Conservation (phyloP, 176 grass and related monocot genomes). For the Dendrocalamus sinicus region DNA sequence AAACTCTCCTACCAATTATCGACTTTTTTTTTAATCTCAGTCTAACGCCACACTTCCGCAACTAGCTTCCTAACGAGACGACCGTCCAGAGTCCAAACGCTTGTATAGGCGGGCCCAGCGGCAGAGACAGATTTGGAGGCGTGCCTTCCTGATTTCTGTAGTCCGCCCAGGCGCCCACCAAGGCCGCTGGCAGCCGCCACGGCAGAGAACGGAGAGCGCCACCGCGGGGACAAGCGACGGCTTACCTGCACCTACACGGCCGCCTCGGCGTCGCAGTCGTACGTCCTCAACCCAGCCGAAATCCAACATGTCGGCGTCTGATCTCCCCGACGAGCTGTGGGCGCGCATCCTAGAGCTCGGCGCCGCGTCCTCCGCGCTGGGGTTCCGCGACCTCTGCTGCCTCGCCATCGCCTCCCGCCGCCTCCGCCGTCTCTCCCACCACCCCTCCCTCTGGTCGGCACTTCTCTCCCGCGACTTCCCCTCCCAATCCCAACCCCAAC, state of each 20-base stretch:
- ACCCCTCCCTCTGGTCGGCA: slow-evolving; percentile 62
- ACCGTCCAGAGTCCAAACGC: not conserved
- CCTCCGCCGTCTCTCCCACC: slow-evolving; percentile 70
- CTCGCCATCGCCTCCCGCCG: slow-evolving; percentile 76
- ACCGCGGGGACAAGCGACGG: not conserved
- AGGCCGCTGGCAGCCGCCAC: not conserved
- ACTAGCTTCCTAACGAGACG: too few species aligned
- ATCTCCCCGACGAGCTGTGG: slow-evolving; percentile 90
- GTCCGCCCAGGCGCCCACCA: not conserved
- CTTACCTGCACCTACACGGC: not conserved
- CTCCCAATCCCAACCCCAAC: slow-evolving; percentile 35
- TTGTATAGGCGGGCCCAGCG: not conserved
- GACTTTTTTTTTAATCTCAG: too few species aligned
- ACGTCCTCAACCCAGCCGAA: not conserved
- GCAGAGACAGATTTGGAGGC: not conserved
- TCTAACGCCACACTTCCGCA: too few species aligned
- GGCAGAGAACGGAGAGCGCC: not conserved
- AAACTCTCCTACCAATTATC: too few species aligned
- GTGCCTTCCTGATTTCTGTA: slow-evolving; percentile 6
- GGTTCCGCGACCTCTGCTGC: slow-evolving; percentile 85
- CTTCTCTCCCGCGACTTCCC: slow-evolving; percentile 81
- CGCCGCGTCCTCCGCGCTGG: slow-evolving; percentile 57
- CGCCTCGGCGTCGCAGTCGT: not conserved
- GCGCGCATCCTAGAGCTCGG: slow-evolving; percentile 75
- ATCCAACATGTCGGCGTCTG: slow-evolving; percentile 37